A percentile compares a stretch with the other conserved stretches of the same genome.
Evolutionary conservation across 1,139 yeast species (phyloP).

Genomic region (Sugiyamaella novakii): DNA sequence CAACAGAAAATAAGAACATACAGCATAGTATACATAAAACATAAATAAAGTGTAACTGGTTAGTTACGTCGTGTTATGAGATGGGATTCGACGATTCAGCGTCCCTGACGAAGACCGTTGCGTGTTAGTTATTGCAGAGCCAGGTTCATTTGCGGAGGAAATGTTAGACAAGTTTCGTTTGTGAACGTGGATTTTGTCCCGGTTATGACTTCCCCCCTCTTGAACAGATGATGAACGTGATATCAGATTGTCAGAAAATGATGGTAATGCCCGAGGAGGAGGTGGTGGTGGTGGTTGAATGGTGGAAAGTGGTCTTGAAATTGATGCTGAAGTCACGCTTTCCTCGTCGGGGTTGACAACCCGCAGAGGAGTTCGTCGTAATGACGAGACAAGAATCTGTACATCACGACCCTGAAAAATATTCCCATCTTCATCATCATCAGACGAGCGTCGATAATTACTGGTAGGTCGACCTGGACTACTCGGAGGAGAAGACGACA

Average conservation of each 20-base stretch:
- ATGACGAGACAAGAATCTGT: slow-evolving; percentile 73
- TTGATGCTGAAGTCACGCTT: slow-evolving; percentile 13
- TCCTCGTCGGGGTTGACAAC: slow-evolving; percentile 60
- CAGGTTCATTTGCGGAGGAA: slow-evolving; percentile 19
- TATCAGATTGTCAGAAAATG: slow-evolving; percentile 1
- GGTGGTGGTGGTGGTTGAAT: slow-evolving; percentile 10
- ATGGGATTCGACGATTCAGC: slow-evolving; percentile 18
- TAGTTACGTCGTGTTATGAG: slow-evolving; percentile 9
- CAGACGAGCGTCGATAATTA: slow-evolving; percentile 22
- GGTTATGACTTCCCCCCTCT: slow-evolving; percentile 4
- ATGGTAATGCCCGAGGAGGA: background rate
- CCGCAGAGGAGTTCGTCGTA: slow-evolving; percentile 61
- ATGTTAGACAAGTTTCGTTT: slow-evolving; percentile 33
- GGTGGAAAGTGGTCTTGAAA: slow-evolving; percentile 18
- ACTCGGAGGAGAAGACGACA: background rate
- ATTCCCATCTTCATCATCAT: slow-evolving; percentile 43
- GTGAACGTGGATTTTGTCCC: slow-evolving; percentile 20
- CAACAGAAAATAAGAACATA: too few relatives aligned
- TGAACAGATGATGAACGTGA: slow-evolving; percentile 12
- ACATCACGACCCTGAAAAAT: slow-evolving; percentile 60
- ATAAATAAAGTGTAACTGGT: slow-evolving; percentile 7
- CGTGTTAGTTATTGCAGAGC: background rate
- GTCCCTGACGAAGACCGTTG: slow-evolving; percentile 15
- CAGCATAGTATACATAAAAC: too few relatives aligned
- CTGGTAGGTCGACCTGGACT: slow-evolving; percentile 1